Evolutionary conservation across 2,329 filamentous ascomycete genomes (phyloP), one percentile per base, ranked within the genome.

Genomic region (Didymella pomorum): DNA sequence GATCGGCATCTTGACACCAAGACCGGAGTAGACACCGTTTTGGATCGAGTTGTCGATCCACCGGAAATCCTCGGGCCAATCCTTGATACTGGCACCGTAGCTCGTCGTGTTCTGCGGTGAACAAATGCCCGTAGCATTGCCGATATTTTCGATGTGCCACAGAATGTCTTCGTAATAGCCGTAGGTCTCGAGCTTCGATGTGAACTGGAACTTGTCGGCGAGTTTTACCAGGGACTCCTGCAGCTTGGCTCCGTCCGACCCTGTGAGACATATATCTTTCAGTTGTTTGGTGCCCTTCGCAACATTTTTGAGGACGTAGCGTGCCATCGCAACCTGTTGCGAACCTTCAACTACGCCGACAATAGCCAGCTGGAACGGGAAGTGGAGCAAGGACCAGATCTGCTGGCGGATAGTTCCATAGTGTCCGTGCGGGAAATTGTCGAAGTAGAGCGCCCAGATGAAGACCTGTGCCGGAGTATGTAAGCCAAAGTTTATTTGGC

Each of bases 301-400:
- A 48, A 78, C 70, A 56, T 80, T 82, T 55, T 81, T 80, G 21
- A 81, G 70, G 7, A 81, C 80, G 44, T 78, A 78, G 31, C 78
- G 77, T 35, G 82, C 74, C 2, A 82, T 76, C 12, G 82, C 75
- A 46, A 88, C 83, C 62, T 89, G 86, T 7, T 85, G 86, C 37
- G 82, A 79, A 14, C 85, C 87, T 66, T 89, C 86, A 43, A 88
- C 83, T n/a, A 88, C 82, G 7, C 89, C 81, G 14, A 88, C 83
- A 29, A 90, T 81, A 6, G 84, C 78, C 2, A 89, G 80, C 63
- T 90, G 86, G 65, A 89, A 85, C 0, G 87, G 87, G 58, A 88
- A 85, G 73, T 89, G 87, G 0, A 86, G 71, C 2, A 79, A 56
- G 0, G 82, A 80, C 85, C 84, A 87, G 51, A 86, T 74, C 49